Evolutionary conservation across 768 basidiomycete genomes (phyloP), one percentile per base, ranked within the genome.

Genomic region (Amyloporia xantha): DNA sequence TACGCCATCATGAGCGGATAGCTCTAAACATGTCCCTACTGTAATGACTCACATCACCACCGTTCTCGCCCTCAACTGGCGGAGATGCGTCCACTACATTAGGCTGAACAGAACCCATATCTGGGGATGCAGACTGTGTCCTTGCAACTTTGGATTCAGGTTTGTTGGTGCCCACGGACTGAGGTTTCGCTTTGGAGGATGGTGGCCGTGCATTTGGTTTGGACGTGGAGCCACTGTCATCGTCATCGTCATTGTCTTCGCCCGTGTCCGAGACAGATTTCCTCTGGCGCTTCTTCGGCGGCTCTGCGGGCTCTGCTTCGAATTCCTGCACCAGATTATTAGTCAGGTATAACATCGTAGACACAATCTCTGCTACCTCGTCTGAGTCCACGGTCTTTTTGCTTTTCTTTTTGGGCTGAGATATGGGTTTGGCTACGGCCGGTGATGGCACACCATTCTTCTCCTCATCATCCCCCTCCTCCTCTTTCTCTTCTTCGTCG

Each of bases 241-340:
- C 44, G 10, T n/a, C 44, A 11, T 20, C 19, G 1, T 27, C 44
- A 35, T 39, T 21, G 19, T n/a, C 10, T 19, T 35, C 5, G 28
- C n/a, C 15, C 10, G 17, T 24, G 11, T 33, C 44, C 15, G 11
- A 23, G 7, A 4, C 17, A 15, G 17, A 4, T 6, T 11, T 41
- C 50, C 46, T 54, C 52, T 42, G 44, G 20, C 39, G 44, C 33
- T 53, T 50, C 38, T 48, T 49, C 30, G 48, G 48, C 35, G 41
- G 48, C 21, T 24, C 30, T 2, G 13, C 3, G 2, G 43, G 28
- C 39, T 45, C 49, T 28, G 26, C 33, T 2, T 51, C 49, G n/a
- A 21, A 40, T 5, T 51, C 44, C 33, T 44, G 23, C 9, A 21
- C 12, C 10, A 5, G 13, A 9, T 6, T 13, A 20, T 2, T 28